These are phyloP conservation scores for Echinochloa phyllopogon DNA, from an alignment of 176 grass and related monocot species.

Conservation along the genomic window DNA sequence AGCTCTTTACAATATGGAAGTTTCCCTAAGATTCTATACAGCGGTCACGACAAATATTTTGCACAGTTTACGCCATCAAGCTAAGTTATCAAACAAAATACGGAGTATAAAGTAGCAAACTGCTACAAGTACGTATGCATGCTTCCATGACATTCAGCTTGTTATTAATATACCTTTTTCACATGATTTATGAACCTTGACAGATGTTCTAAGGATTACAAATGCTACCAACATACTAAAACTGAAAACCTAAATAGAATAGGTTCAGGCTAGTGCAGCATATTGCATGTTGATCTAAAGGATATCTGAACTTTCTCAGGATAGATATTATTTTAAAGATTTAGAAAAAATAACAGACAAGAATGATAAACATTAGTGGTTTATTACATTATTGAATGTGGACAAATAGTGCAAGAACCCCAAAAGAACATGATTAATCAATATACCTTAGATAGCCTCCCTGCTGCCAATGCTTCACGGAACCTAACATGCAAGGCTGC, in stretches of 20 bases:
- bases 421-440: background rate
- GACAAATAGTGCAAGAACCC: background rate
- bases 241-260: background rate
- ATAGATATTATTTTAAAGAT: background rate
- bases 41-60: background rate
- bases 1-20: background rate
- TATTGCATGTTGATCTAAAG: slow-evolving; percentile 18
- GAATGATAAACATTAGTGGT: background rate
- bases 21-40: background rate
- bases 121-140: background rate
- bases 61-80: background rate
- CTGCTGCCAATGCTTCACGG: slow-evolving; percentile 72
- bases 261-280: background rate
- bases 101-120: background rate
- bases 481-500: slow-evolving; percentile 67
- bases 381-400: background rate
- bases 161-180: background rate
- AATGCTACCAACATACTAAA: background rate
- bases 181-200: background rate
- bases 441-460: slow-evolving; percentile 82
- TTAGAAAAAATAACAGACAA: background rate
- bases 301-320: background rate
- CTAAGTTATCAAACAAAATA: background rate
- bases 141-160: background rate
- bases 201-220: background rate